These are phyloP conservation scores for Thielaviopsis euricoi DNA, from an alignment of 2,329 filamentous ascomycete genomes.

Conservation along the genomic window DNA sequence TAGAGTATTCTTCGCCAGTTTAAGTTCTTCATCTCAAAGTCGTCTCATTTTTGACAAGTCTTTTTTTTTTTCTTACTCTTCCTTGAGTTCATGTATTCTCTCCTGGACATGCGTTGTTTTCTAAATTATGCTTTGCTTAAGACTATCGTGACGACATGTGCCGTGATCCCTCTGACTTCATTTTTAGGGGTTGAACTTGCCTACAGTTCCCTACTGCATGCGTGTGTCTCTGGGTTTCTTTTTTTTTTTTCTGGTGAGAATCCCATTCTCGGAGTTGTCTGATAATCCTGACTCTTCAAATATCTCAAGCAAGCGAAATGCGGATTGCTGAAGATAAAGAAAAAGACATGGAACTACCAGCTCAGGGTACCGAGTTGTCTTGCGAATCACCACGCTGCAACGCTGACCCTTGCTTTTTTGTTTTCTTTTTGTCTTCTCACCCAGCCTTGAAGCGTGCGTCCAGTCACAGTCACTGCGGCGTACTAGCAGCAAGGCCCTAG, in stretches of 20 bases:
- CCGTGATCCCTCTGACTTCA: too few species aligned
- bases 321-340: not conserved
- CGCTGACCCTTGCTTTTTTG: not conserved
- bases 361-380: not conserved
- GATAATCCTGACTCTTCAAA: not conserved
- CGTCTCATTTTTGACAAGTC: not conserved
- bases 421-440: too few species aligned
- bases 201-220: too few species aligned
- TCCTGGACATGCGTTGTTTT: not conserved
- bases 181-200: too few species aligned
- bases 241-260: too few species aligned
- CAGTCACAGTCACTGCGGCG: not conserved
- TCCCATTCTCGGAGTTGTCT: not conserved
- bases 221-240: too few species aligned
- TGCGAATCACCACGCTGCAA: not conserved
- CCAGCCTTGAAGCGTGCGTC: not conserved
- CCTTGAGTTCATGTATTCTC: not conserved
- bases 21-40: not conserved
- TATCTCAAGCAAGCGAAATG: not conserved
- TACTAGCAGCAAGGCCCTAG: not conserved
- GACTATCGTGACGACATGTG: too few species aligned
- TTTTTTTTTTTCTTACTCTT: not conserved
- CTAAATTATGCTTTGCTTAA: not conserved
- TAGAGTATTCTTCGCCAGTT: not conserved
- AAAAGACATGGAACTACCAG: not conserved